Percentiles rank a stretch among this genome's conserved stretches.
Conservation (phyloP, 108 stramenopile genomes). For the Nitzschia inconspicua region DNA sequence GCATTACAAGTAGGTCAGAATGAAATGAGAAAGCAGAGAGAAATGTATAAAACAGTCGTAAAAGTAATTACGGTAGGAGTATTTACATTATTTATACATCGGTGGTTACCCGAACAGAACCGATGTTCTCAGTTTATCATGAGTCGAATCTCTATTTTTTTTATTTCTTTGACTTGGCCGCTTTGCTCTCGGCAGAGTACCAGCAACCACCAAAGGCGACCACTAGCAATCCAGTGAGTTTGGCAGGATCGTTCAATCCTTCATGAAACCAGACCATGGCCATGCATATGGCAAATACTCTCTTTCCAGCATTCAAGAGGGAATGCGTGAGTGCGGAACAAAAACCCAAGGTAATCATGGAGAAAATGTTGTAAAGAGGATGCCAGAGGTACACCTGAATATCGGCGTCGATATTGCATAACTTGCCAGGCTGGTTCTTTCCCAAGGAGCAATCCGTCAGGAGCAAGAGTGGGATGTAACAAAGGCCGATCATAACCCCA, state of each 20-base stretch:
- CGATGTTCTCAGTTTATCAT: too few relatives aligned
- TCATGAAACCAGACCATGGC: conserved; percentile 34
- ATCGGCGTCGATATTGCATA: background rate
- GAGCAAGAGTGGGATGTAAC: background rate
- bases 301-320: conserved; percentile 53
- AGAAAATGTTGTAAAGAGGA: conserved; percentile 49
- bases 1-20: too few relatives aligned
- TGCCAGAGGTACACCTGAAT: conserved; percentile 29
- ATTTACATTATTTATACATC: too few relatives aligned
- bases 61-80: too few relatives aligned
- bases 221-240: conserved; percentile 3
- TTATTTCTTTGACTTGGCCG: conserved; percentile 12
- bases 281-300: conserved; percentile 34
- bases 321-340: conserved; percentile 49
- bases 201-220: conserved; percentile 21
- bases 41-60: too few relatives aligned
- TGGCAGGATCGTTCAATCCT: background rate
- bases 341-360: conserved; percentile 39
- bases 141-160: too few relatives aligned
- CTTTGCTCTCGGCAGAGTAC: conserved; percentile 29
- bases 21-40: too few relatives aligned
- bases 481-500: background rate
- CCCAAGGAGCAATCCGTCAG: background rate
- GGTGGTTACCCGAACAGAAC: too few relatives aligned
- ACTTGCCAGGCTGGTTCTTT: background rate